These are phyloP conservation scores for Auricularia cornea DNA, from an alignment of 768 basidiomycete genomes.

Conservation along the genomic window DNA sequence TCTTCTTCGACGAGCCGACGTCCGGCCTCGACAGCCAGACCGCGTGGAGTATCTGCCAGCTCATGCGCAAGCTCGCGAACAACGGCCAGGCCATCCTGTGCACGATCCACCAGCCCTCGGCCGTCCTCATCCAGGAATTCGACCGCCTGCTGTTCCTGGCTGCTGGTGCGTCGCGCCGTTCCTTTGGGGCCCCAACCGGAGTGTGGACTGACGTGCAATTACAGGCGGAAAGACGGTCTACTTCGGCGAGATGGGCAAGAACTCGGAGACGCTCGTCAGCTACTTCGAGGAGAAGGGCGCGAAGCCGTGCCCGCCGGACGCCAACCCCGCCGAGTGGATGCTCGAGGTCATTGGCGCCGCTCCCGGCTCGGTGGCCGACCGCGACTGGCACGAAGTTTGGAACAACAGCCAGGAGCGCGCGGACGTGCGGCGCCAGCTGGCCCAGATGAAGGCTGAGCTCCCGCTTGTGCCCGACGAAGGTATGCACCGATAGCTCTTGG, in stretches of 20 bases:
- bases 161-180: neutral
- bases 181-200: neutral
- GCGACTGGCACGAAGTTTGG: conserved; percentile 88
- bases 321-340: conserved; percentile 69
- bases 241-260: conserved; percentile 79
- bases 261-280: conserved; percentile 55
- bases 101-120: conserved; percentile 80
- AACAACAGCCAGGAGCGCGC: conserved; percentile 53
- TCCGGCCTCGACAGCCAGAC: conserved; percentile 82
- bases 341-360: conserved; percentile 45
- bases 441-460: conserved; percentile 27
- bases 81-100: conserved; percentile 86
- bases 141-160: conserved; percentile 29
- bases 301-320: conserved; percentile 52
- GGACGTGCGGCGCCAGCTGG: conserved; percentile 34
- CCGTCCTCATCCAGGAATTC: conserved; percentile 29
- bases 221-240: conserved; percentile 85
- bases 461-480: conserved; percentile 9
- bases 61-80: conserved; percentile 67
- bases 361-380: conserved; percentile 54
- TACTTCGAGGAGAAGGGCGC: conserved; percentile 77
- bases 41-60: conserved; percentile 73
- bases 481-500: neutral
- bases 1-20: conserved; percentile 88
- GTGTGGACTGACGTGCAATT: neutral